Conservation (phyloP, 495 filamentous ascomycete genomes). For the Pyrenopolyporus hunteri region DNA sequence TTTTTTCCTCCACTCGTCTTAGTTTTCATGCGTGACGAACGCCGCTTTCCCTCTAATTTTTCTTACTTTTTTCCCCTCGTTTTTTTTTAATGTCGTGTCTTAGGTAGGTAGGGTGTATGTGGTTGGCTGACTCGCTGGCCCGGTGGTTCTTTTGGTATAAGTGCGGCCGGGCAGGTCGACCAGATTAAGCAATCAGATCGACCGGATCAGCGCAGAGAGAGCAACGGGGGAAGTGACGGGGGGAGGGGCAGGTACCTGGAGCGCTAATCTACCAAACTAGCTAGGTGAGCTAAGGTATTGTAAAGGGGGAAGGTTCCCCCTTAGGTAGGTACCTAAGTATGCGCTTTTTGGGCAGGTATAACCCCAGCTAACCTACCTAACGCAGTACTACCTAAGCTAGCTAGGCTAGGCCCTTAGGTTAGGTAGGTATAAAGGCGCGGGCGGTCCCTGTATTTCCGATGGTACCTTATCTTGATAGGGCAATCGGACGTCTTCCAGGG, state of each 20-base stretch:
- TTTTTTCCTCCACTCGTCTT: slow-evolving; percentile 15
- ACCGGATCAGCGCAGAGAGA: slow-evolving; percentile 33
- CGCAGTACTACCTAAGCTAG: slow-evolving; percentile 2
- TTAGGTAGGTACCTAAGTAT: not conserved
- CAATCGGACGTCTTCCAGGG: slow-evolving; percentile 35
- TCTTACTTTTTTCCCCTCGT: slow-evolving; percentile 27
- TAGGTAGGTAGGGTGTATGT: slow-evolving; percentile 36
- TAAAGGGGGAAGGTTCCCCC: slow-evolving; percentile 28
- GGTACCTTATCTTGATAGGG: slow-evolving; percentile 26
- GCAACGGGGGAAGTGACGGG: not conserved
- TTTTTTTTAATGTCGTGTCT: slow-evolving; percentile 30
- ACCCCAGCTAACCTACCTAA: no score
- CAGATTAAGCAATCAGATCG: slow-evolving; percentile 48
- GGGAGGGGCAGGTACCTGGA: slow-evolving; percentile 28
- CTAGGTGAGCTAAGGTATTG: slow-evolving; percentile 1
- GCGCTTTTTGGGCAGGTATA: no score
- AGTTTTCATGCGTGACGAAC: slow-evolving; percentile 16
- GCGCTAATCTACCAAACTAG: slow-evolving; percentile 1
- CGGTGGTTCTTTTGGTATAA: slow-evolving; percentile 39
- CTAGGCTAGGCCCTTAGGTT: not conserved
- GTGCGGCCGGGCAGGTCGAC: slow-evolving; percentile 20
- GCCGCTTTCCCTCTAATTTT: slow-evolving; percentile 10
- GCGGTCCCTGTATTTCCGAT: slow-evolving; percentile 1
- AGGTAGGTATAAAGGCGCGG: not conserved
- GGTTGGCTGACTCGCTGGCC: slow-evolving; percentile 36